Evolutionary conservation across 148 eudicot species (phyloP), one percentile per base, ranked within the genome.

Genomic region (Suaeda aralocaspica): DNA sequence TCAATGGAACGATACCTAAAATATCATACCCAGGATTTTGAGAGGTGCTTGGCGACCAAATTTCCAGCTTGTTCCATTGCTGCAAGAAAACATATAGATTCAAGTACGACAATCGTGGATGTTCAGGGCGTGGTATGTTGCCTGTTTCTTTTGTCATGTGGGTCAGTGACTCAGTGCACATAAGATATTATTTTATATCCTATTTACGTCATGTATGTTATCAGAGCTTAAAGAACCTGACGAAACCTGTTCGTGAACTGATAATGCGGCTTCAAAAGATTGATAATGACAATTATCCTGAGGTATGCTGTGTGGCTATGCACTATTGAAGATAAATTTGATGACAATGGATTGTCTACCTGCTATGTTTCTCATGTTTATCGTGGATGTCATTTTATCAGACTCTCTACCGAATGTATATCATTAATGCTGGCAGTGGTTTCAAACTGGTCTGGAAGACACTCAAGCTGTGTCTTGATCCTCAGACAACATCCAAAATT

Each of bases 21-120:
- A 76, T 90, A 85, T 79, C 98, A 92, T 64, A 92, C 87, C 42
- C 90, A 82, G 64, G 98, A 90, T 78, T 92, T 90, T 76, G 98
- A 92, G 71, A 86, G 66, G 78, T 81, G 78, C 64, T 80, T 92
- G 64, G 74, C 82, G 2, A 61, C 83, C 42, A 92, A 88, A 82
- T 90, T 86, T 71, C 96, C 98, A 51, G 93, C 98, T 66, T 90
- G 96, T 67, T 84, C 98, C 26, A 81, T 90, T 72, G 90, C 98
- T 70, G 90, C 93, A 29, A 88, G 80, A 72, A 84, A 84, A 57
- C 92, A 85, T 78, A 88, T 90, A 51, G 88, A 90, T 77, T 86
- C 93, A 42, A 84, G 84, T 70, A 92, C 96, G 16, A 82, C 96
- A 55, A 88, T 92, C 78, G 59, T 92, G 72, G 98, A 92, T 72